A percentile compares a stretch with the other conserved stretches of the same genome.
phyloP scores from a whole-genome alignment of 768 basidiomycete genomes.

The Chalciporus sphaerocephalus region DNA sequence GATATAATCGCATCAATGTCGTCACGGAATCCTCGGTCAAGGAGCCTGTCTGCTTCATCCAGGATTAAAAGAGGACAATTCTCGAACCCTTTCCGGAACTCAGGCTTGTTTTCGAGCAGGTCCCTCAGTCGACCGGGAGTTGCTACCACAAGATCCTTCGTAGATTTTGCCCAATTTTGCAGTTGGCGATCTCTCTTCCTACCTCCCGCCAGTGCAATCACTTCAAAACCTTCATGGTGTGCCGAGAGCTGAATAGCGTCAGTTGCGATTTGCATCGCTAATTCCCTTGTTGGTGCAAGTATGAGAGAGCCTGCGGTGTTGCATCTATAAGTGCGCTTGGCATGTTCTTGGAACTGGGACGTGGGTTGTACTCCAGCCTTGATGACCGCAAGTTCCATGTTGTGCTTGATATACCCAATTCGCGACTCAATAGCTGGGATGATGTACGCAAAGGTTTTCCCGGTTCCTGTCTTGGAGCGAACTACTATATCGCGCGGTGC shows the following conservation, averaged over 20 bases:
- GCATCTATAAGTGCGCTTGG: slow-evolving; percentile 38
- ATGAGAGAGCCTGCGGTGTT: slow-evolving; percentile 66
- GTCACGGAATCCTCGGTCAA: slow-evolving; percentile 89
- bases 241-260: slow-evolving; percentile 67
- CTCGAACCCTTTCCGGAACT: slow-evolving; percentile 49
- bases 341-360: slow-evolving; percentile 26
- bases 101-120: slow-evolving; percentile 54
- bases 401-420: slow-evolving; percentile 49
- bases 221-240: slow-evolving; percentile 61
- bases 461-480: slow-evolving; percentile 84
- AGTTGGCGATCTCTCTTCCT: slow-evolving; percentile 61
- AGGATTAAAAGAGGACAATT: slow-evolving; percentile 68
- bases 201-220: slow-evolving; percentile 77
- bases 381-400: slow-evolving; percentile 37
- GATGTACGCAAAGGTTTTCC: slow-evolving; percentile 86
- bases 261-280: slow-evolving; percentile 84
- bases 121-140: slow-evolving; percentile 89
- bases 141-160: slow-evolving; percentile 80
- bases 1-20: slow-evolving; percentile 73
- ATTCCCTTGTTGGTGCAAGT: slow-evolving; percentile 85
- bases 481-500: slow-evolving; percentile 68
- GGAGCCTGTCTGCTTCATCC: slow-evolving; percentile 87
- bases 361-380: slow-evolving; percentile 41
- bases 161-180: slow-evolving; percentile 55
- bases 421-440: slow-evolving; percentile 82